Base-by-base conservation (phyloP, 495 filamentous ascomycete genomes). In the Monascus purpureus region DNA sequence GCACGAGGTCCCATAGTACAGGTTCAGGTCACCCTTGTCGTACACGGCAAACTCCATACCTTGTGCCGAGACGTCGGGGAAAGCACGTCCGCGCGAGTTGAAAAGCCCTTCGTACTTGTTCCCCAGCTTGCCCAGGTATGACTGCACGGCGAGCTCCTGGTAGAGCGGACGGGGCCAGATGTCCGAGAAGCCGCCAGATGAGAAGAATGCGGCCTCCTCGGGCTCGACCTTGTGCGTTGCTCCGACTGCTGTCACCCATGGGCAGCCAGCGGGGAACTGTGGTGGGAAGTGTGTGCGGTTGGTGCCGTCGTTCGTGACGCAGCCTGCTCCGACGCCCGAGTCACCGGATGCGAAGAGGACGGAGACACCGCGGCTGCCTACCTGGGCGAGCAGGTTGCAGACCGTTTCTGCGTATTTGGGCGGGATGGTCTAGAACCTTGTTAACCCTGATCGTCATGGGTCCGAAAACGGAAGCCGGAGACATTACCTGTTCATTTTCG, bases 311-410 rank as follows among this genome's bases (percentile, higher is more conserved):
- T 80, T 80, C 19, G 73, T 70, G 25, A 63, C 32, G 49, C 80
- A 86, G 6, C 61, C 64, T 7, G 68, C 60, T 3, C 80, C 81
- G 13, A 80, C 72, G 8, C 81, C 81, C 8, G 63, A 70, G 57
- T 87, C 81, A 3, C 82, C 82, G 4, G 72, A 75, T 1, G 77
- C 73, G 47, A 75, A 76, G 32, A 90, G 52, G 0, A 87, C 61
- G 9, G 75, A 74, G 2, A 85, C 77, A 29, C 84, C 84, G 15
- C 82, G 77, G 19, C 70, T 71, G 23, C 81, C 82, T 11, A 90
- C 70, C 49, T 82, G 69, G 26, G 70, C 68, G 50, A 69, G 73
- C 24, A 77, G 47, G 47, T 78, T 72, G 60, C 83, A 90, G 3
- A 83, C 77, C 24, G 61, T 66, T 26, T 58, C 55, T 25, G 80